A percentile compares a stretch with the other conserved stretches of the same genome.
Conservation (phyloP, 192 early-diverging fungal genomes). For the Backusella morwellensis region DNA sequence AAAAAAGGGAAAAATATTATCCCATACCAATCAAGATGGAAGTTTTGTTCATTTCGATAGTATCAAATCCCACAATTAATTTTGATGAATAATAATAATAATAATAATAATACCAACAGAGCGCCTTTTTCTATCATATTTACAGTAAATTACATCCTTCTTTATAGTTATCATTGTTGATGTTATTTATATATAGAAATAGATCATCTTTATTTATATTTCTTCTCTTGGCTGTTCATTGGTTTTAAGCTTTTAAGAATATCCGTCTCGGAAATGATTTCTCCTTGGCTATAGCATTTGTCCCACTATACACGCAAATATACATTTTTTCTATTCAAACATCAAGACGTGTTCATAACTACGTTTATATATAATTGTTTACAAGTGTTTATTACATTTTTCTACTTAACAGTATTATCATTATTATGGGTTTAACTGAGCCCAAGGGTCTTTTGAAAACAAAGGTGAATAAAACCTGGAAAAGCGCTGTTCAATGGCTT, state of each 20-base stretch:
- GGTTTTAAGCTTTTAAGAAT: background rate
- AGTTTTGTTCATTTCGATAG: slow-evolving; percentile 3
- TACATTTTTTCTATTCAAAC: background rate
- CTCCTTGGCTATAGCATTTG: background rate
- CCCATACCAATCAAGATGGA: background rate
- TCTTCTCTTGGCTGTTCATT: background rate
- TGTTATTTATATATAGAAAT: background rate
- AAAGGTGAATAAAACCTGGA: slow-evolving; percentile 1
- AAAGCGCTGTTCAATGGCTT: background rate
- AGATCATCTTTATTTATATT: background rate
- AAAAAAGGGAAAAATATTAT: slow-evolving; percentile 1
- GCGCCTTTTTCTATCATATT: background rate
- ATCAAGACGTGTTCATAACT: background rate
- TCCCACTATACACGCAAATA: background rate
- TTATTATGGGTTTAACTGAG: background rate
- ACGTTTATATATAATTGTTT: background rate
- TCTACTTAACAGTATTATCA: background rate
- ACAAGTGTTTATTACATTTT: background rate
- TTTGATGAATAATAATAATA: slow-evolving; percentile 1
- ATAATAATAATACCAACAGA: background rate
- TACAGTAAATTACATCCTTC: background rate
- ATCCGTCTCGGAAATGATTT: background rate
- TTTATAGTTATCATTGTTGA: background rate
- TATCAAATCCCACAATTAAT: slow-evolving; percentile 7
- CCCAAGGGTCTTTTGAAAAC: background rate